Base-by-base conservation (phyloP, 116 monocot genomes). In the Posidonia oceanica region DNA sequence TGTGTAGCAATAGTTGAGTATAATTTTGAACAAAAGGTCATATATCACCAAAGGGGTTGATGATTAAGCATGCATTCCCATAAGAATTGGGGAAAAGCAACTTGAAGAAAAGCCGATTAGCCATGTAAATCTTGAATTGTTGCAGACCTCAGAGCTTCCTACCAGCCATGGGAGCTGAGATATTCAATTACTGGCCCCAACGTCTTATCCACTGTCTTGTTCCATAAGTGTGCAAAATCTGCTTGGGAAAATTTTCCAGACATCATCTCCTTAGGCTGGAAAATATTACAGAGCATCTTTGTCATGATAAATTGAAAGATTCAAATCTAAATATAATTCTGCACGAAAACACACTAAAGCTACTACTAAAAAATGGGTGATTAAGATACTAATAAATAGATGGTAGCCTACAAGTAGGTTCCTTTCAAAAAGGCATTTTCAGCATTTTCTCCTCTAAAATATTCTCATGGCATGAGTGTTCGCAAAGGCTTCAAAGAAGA, bases 81-180 rank as follows among this genome's bases (percentile, higher is more conserved):
- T 18, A 58, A 58, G 58, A 58, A 58, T 58, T 21, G 17, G 58
- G 21, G 7, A 29, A 36, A 59, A 23, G 0, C 2, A 61, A 22
- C 23, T 61, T 14, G 2, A 61, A 29, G 4, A 23, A 61, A 12
- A 36, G 3, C 7, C 21, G 14, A 61, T 22, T 36, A 14, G 12
- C 61, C 61, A 61, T 36, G 22, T 29, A 61, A 61, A 14, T 61
- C 36, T 36, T 11, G 36, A 13, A 10, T 36, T 12, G 14, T 36
- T 36, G 12, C 14, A 36, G 36, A 29, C 13, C 14, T 14, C 21
- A 36, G 36, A 20, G 22, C 6, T 37, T 67, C 3, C 7, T 68
- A 88, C 85, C 80, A 85, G 39, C 85, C 80, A 51, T 71, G 83
- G 1, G 81, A 85, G 72, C 88, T 88, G 36, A 88, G 88, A 78